Conservation (phyloP, 2,329 filamentous ascomycete species). For the Aspergillus sp. region DNA sequence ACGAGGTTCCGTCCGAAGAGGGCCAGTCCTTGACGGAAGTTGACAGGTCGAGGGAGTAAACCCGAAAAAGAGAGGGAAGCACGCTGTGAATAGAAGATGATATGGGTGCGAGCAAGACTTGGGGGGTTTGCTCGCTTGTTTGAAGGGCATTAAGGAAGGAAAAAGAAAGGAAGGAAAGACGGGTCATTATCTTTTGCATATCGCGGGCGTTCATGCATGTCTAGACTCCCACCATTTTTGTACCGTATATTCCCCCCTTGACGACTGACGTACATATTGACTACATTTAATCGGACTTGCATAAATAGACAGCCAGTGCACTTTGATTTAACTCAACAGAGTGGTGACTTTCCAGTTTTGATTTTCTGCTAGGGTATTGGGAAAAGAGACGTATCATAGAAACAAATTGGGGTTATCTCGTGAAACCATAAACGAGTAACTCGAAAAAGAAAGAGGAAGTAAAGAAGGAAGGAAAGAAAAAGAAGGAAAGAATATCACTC, state of each 20-base stretch:
- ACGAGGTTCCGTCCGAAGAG: constrained; percentile 34
- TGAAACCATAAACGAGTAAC: too few relatives aligned
- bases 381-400: too few relatives aligned
- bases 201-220: constrained; percentile 4
- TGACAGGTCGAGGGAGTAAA: background rate
- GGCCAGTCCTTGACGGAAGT: constrained; percentile 24
- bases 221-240: background rate
- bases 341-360: background rate
- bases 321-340: background rate
- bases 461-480: too few relatives aligned
- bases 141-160: background rate
- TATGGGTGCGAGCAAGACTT: background rate
- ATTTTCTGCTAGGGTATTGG: background rate
- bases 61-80: background rate
- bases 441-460: too few relatives aligned
- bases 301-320: background rate
- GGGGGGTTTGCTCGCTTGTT: background rate
- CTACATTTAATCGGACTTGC: constrained; percentile 4
- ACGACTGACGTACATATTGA: constrained; percentile 13
- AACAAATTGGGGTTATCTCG: too few relatives aligned
- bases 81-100: too few relatives aligned
- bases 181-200: constrained; percentile 6
- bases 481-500: too few relatives aligned
- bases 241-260: constrained; percentile 2
- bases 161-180: too few relatives aligned